phyloP scores from a whole-genome alignment of 257 asterid genomes.

The Scutellaria galericulata region DNA sequence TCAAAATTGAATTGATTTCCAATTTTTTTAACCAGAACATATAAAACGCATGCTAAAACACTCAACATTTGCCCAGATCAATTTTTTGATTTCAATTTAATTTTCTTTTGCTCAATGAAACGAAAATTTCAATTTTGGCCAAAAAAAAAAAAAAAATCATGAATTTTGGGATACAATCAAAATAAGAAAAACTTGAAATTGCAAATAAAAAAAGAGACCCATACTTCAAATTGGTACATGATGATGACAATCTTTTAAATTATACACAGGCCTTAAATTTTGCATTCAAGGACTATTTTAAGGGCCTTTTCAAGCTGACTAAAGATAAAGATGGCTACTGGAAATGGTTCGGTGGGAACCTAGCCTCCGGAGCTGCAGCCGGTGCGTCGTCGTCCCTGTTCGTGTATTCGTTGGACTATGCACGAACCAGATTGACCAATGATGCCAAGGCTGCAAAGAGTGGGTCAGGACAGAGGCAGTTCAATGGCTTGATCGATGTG shows the following conservation, averaged over 20 bases:
- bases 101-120: no score
- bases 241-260: not conserved
- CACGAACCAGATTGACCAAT: slow-evolving; percentile 50
- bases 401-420: slow-evolving; percentile 48
- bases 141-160: no score
- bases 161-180: no score
- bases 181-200: no score
- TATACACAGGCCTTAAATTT: slow-evolving; percentile 44
- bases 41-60: no score
- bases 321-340: slow-evolving; percentile 48
- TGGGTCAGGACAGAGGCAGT: slow-evolving; percentile 57
- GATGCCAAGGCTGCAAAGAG: slow-evolving; percentile 82
- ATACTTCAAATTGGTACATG: not conserved
- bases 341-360: slow-evolving; percentile 46
- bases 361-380: slow-evolving; percentile 47
- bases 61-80: no score
- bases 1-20: no score
- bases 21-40: no score
- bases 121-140: no score
- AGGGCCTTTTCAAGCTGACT: slow-evolving; percentile 40
- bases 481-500: slow-evolving; percentile 49
- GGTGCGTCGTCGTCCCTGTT: slow-evolving; percentile 47
- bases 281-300: slow-evolving; percentile 48
- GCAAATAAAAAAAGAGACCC: no score
- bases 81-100: no score